Percentiles rank a stretch among this genome's conserved stretches.
phyloP scores from a whole-genome alignment of 441 rosid genomes.

The Metrosideros polymorpha region DNA sequence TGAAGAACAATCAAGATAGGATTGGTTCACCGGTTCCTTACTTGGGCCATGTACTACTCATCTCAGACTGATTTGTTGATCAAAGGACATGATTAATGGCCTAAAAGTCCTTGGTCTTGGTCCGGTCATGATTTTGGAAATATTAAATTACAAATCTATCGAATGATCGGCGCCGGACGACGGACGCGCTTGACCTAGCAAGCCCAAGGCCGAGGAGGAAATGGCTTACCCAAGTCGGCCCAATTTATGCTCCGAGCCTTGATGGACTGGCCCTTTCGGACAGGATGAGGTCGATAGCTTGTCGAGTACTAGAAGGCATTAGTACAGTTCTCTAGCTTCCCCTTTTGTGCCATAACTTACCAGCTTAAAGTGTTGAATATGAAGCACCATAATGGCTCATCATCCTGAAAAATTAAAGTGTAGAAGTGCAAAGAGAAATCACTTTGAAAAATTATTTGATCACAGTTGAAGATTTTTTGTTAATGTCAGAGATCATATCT shows the following conservation, averaged over 20 bases:
- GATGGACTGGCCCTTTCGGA: fast-evolving
- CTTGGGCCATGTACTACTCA: not conserved
- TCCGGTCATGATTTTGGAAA: not conserved
- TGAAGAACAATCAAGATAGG: not conserved
- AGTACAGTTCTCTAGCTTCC: not conserved
- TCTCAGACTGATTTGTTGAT: not conserved
- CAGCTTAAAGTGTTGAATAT: not conserved
- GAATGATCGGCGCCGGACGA: not conserved
- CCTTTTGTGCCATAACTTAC: not conserved
- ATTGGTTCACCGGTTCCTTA: not conserved
- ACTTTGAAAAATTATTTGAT: not conserved
- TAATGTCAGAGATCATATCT: not conserved
- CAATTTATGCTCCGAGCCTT: not conserved
- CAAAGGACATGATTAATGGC: not conserved
- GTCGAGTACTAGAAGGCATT: not conserved
- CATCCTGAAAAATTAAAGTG: no score
- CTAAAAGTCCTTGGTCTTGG: not conserved
- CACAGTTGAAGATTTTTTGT: not conserved
- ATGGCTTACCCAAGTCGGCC: not conserved
- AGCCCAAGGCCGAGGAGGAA: not conserved
- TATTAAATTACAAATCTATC: not conserved
- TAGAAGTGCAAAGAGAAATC: not conserved
- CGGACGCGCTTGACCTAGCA: not conserved
- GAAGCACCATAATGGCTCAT: not conserved
- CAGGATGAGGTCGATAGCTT: fast-evolving